Conservation (phyloP, 768 basidiomycete genomes). For the Termitomyces sp. region DNA sequence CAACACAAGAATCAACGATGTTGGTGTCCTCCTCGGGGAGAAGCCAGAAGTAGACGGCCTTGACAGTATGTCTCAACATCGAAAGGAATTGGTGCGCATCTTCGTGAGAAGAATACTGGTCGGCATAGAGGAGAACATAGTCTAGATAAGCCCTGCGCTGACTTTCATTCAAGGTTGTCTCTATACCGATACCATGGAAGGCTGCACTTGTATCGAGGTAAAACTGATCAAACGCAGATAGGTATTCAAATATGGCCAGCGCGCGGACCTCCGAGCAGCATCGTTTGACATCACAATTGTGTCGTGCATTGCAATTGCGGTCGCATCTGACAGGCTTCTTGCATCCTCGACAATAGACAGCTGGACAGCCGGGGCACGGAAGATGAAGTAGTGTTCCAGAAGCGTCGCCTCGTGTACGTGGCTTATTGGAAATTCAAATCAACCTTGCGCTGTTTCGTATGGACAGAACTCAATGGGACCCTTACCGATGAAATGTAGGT, state of each 20-base stretch:
- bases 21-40: not conserved
- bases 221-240: conserved; percentile 1
- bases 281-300: not conserved
- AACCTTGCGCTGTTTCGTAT: not conserved
- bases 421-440: not conserved
- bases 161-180: not conserved
- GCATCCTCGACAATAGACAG: conserved; percentile 7
- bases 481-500: not conserved
- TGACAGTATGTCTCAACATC: conserved; percentile 1
- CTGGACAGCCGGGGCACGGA: not conserved
- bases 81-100: not conserved
- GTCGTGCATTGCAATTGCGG: not conserved
- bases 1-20: not conserved
- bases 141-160: not conserved
- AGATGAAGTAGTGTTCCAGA: not conserved
- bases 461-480: not conserved
- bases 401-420: not conserved
- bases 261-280: conserved; percentile 7
- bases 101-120: not conserved
- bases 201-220: not conserved
- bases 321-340: not conserved
- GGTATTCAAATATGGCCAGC: conserved; percentile 6
- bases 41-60: conserved; percentile 2
- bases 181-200: not conserved
- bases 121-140: not conserved